Percentiles rank a stretch among this genome's conserved stretches.
phyloP scores from a whole-genome alignment of 768 basidiomycete genomes.

The Tephrocybe sp. region DNA sequence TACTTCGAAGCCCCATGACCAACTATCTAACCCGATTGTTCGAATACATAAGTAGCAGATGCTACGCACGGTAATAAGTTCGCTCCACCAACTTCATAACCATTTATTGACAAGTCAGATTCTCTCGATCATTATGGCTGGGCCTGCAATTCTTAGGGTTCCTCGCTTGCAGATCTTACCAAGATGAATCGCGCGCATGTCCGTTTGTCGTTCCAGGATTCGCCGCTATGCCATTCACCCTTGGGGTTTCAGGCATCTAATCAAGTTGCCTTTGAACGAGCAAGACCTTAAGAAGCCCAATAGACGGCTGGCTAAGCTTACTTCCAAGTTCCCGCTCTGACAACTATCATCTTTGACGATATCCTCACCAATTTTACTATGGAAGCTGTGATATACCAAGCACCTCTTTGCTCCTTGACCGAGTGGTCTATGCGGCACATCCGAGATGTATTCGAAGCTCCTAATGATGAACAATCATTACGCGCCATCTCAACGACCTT shows the following conservation, averaged over 20 bases:
- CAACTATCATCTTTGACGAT: background rate
- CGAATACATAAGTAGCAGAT: background rate
- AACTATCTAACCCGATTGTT: too few species aligned
- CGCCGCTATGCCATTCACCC: slow-evolving; percentile 10
- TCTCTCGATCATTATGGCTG: background rate
- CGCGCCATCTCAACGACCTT: slow-evolving; percentile 48
- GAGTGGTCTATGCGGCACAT: slow-evolving; percentile 55
- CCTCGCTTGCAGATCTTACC: slow-evolving; percentile 10
- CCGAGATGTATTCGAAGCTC: slow-evolving; percentile 48
- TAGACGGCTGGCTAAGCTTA: background rate
- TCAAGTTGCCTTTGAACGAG: slow-evolving; percentile 19
- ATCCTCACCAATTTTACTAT: slow-evolving; percentile 7
- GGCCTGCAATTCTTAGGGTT: background rate
- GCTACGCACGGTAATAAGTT: background rate
- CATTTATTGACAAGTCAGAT: background rate
- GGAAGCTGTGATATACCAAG: slow-evolving; percentile 10
- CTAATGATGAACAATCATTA: slow-evolving; percentile 39
- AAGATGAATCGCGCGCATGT: slow-evolving; percentile 16
- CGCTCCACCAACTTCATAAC: background rate
- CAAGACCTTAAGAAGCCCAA: slow-evolving; percentile 13
- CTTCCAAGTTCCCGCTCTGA: background rate
- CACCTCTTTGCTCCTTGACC: slow-evolving; percentile 39
- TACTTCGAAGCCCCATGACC: slow-evolving; percentile 1
- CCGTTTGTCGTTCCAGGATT: slow-evolving; percentile 14
- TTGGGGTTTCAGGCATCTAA: slow-evolving; percentile 18